Conservation (phyloP, 371 early-diverging fungal species). For the Chytridium lagenaria region DNA sequence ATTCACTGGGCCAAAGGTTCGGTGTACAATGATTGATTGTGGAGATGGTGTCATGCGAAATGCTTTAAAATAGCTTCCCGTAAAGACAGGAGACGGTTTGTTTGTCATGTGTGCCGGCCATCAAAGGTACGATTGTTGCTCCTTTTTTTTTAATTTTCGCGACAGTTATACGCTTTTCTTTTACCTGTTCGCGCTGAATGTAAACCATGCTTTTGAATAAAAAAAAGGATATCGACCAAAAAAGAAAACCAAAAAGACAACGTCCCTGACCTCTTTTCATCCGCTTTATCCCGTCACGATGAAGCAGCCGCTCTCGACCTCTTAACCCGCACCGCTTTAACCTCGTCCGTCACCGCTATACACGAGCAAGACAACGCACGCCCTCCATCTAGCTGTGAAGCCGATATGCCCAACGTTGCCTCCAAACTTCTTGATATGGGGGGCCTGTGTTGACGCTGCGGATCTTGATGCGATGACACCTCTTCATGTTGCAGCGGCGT, state of each 20-base stretch:
- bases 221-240: too few relatives aligned
- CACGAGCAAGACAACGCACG: conserved; percentile 1
- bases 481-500: conserved; percentile 22
- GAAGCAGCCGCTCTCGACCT: not conserved
- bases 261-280: not conserved
- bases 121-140: not conserved
- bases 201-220: too few relatives aligned
- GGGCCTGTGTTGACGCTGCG: not conserved
- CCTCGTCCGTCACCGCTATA: not conserved
- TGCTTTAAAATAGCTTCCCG: not conserved
- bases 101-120: conserved; percentile 8
- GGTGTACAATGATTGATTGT: not conserved
- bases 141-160: not conserved
- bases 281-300: not conserved
- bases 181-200: too few relatives aligned
- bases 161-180: too few relatives aligned
- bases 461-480: conserved; percentile 17
- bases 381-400: conserved; percentile 25
- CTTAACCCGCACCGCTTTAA: not conserved
- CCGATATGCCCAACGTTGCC: not conserved
- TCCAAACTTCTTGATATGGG: not conserved
- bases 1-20: not conserved
- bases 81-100: conserved; percentile 6
- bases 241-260: too few relatives aligned
- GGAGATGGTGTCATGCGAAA: conserved; percentile 3